Percentiles rank a stretch among this genome's conserved stretches.
Conservation (phyloP, 352 stramenopile genomes). For the Globisporangium megalacanthum region DNA sequence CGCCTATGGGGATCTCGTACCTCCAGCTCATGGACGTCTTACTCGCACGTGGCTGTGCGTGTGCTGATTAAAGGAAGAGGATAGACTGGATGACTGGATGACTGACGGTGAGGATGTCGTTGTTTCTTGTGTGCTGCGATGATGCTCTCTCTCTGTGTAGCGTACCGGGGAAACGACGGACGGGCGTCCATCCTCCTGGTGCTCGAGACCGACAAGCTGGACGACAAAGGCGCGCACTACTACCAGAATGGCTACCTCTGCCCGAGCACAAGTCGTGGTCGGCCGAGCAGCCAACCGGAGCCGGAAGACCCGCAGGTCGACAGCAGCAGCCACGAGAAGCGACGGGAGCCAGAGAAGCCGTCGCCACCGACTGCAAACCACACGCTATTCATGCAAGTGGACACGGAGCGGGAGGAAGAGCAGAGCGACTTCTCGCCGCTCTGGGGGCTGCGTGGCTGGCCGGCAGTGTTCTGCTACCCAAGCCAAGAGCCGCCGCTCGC, state of each 20-base stretch:
- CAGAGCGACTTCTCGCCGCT: constrained; percentile 74
- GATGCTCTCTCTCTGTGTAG: constrained; percentile 16
- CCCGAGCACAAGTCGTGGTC: constrained; percentile 27
- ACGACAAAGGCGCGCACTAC: constrained; percentile 72
- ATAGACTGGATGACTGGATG: neutral
- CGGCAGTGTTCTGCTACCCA: constrained; percentile 80
- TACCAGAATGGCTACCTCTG: constrained; percentile 76
- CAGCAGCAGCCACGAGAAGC: constrained; percentile 13
- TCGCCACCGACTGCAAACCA: constrained; percentile 21
- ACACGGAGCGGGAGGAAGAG: constrained; percentile 55
- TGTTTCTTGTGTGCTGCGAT: constrained; percentile 3
- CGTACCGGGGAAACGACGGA: constrained; percentile 42
- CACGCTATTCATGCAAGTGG: constrained; percentile 47
- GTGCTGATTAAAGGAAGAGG: neutral
- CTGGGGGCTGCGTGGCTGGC: constrained; percentile 74
- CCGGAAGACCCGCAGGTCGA: constrained; percentile 11
- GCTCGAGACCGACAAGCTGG: constrained; percentile 68
- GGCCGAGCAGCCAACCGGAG: constrained; percentile 8
- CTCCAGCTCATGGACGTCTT: constrained; percentile 78
- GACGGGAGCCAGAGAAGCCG: constrained; percentile 16
- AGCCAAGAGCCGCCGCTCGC: constrained; percentile 45
- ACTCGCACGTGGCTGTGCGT: constrained; percentile 58
- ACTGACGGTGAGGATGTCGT: neutral
- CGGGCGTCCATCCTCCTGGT: constrained; percentile 62
- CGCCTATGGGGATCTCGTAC: constrained; percentile 74